Evolutionary conservation across 1,284 basidiomycete species (phyloP).

Genomic region (Pascua guehoae): DNA sequence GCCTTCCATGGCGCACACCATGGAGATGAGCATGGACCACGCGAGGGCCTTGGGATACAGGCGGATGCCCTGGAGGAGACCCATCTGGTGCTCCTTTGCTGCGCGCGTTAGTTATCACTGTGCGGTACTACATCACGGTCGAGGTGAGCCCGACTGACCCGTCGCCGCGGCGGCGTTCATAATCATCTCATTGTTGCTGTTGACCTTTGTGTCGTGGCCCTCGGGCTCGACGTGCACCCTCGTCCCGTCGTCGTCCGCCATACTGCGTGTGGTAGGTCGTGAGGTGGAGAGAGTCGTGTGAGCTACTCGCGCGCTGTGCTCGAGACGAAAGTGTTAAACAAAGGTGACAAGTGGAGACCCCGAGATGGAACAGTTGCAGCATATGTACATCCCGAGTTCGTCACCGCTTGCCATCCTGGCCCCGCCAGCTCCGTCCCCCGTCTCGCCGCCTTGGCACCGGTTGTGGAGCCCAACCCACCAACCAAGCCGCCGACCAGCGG

Average conservation of each 20-base stretch:
- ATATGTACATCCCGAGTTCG: too few species aligned
- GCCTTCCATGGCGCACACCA: constrained; percentile 25
- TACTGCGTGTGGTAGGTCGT: background rate
- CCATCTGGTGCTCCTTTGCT: constrained; percentile 46
- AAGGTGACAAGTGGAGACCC: background rate
- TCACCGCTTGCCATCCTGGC: too few species aligned
- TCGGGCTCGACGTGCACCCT: background rate
- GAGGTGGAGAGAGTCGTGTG: background rate
- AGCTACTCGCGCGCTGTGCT: too few species aligned
- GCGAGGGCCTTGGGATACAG: constrained; percentile 20
- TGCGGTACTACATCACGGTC: too few species aligned
- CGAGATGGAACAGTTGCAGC: background rate
- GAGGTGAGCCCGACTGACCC: background rate
- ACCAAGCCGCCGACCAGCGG: too few species aligned
- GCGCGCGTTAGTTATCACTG: background rate
- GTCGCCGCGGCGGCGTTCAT: background rate
- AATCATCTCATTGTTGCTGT: background rate
- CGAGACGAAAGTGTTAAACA: too few species aligned
- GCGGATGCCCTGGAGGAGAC: constrained; percentile 34
- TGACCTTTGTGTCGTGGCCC: background rate
- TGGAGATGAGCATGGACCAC: background rate
- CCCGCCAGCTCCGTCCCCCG: too few species aligned
- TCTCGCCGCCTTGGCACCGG: too few species aligned
- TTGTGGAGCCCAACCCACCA: too few species aligned
- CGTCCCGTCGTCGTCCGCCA: background rate